Conservation (phyloP, 257 asterid species). For the Capsicum pubescens region DNA sequence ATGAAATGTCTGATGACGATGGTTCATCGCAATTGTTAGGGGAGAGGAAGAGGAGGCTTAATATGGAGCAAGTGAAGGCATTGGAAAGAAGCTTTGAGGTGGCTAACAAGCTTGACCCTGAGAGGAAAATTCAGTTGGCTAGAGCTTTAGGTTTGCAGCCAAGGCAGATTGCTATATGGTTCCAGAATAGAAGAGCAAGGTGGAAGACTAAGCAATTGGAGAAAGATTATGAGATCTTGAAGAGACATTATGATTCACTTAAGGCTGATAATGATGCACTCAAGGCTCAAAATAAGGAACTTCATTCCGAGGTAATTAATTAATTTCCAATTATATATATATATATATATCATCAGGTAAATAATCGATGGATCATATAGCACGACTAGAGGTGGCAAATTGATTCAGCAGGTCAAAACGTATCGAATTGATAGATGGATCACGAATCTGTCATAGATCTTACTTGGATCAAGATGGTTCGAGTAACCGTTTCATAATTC, state of each 20-base stretch:
- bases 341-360: not conserved
- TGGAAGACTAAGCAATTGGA: constrained; percentile 88
- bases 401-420: not conserved
- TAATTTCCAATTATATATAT: no score
- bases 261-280: constrained; percentile 75
- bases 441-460: not conserved
- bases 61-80: constrained; percentile 82
- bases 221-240: constrained; percentile 73
- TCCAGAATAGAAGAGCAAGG: constrained; percentile 87
- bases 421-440: not conserved
- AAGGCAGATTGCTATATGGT: constrained; percentile 87
- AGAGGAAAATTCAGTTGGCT: constrained; percentile 80
- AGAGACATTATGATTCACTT: constrained; percentile 66
- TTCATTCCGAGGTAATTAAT: constrained; percentile 63
- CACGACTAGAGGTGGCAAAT: not conserved
- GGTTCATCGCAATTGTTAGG: constrained; percentile 57
- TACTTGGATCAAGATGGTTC: not conserved
- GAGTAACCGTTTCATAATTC: not conserved
- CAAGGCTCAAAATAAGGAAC: constrained; percentile 69
- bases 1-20: constrained; percentile 71
- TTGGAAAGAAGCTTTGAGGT: constrained; percentile 85
- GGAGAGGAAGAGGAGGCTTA: constrained; percentile 82
- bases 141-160: constrained; percentile 82
- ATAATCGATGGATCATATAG: not conserved
- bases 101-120: constrained; percentile 81